These are phyloP conservation scores for Coprinopsis strossmayeri DNA, from an alignment of 768 basidiomycete species.

Conservation along the genomic window DNA sequence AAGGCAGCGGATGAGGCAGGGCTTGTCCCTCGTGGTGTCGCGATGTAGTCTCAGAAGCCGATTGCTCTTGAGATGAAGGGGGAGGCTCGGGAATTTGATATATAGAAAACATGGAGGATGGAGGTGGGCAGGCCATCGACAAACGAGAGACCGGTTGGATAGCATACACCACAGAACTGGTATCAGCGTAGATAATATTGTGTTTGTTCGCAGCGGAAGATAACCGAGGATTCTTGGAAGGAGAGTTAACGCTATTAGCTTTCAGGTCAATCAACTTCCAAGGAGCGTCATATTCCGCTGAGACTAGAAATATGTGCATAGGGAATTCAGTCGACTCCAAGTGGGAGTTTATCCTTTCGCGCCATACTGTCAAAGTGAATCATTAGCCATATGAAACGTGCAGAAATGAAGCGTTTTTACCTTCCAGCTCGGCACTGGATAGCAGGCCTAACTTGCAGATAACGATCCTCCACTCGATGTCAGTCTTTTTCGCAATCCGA, in stretches of 20 bases:
- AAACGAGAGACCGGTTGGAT: slow-evolving; percentile 36
- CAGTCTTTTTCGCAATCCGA: slow-evolving; percentile 54
- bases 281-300: slow-evolving; percentile 50
- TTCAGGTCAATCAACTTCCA: slow-evolving; percentile 49
- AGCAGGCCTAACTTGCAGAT: slow-evolving; percentile 65
- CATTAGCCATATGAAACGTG: neutral
- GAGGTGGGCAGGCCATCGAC: slow-evolving; percentile 30
- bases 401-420: slow-evolving; percentile 33
- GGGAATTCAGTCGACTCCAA: slow-evolving; percentile 33
- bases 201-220: slow-evolving; percentile 19
- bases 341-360: slow-evolving; percentile 37
- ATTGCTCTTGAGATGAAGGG: slow-evolving; percentile 12
- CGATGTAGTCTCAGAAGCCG: slow-evolving; percentile 3
- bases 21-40: neutral
- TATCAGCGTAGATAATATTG: slow-evolving; percentile 11
- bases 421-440: slow-evolving; percentile 51
- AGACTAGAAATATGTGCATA: slow-evolving; percentile 54
- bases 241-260: slow-evolving; percentile 12
- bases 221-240: slow-evolving; percentile 18
- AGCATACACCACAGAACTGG: slow-evolving; percentile 27
- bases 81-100: slow-evolving; percentile 27
- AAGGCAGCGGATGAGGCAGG: slow-evolving; percentile 28
- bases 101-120: slow-evolving; percentile 27
- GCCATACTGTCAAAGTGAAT: slow-evolving; percentile 52
- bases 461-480: slow-evolving; percentile 77